Conservation (phyloP, 2,329 filamentous ascomycete genomes). For the Penicillium sp. region DNA sequence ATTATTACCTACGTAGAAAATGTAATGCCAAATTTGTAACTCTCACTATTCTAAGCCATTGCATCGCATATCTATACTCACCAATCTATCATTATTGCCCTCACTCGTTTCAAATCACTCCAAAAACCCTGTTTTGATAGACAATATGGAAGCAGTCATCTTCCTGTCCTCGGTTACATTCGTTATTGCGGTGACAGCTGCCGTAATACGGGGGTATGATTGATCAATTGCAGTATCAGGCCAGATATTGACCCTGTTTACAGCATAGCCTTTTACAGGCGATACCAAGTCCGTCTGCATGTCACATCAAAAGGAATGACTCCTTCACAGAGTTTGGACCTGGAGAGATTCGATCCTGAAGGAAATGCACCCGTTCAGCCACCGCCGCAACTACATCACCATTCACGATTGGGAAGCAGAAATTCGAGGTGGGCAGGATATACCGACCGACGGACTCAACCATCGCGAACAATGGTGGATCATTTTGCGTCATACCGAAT, state of each 20-base stretch:
- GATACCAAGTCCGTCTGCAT: constrained; percentile 18
- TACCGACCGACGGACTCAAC: neutral
- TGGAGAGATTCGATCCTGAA: constrained; percentile 3
- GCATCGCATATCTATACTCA: neutral
- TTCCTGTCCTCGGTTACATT: constrained; percentile 16
- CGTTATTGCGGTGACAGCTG: constrained; percentile 11
- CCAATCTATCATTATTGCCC: neutral
- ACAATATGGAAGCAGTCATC: constrained; percentile 15
- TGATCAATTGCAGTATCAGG: neutral
- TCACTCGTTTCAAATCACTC: neutral
- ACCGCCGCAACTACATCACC: neutral
- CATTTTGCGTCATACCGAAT: constrained; percentile 1
- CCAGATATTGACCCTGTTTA: neutral
- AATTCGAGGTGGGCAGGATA: constrained; percentile 6
- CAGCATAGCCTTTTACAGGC: constrained; percentile 15
- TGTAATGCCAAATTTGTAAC: neutral
- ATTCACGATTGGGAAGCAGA: constrained; percentile 13
- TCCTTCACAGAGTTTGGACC: constrained; percentile 6
- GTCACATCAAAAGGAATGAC: constrained; percentile 9
- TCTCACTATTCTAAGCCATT: neutral
- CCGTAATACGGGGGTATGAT: constrained; percentile 14
- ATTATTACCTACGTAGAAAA: neutral
- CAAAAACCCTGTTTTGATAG: neutral
- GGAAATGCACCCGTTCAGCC: neutral
- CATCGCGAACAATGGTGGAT: neutral